Base-by-base conservation (phyloP, 2,329 filamentous ascomycete species). In the Neonectria neomacrospora region DNA sequence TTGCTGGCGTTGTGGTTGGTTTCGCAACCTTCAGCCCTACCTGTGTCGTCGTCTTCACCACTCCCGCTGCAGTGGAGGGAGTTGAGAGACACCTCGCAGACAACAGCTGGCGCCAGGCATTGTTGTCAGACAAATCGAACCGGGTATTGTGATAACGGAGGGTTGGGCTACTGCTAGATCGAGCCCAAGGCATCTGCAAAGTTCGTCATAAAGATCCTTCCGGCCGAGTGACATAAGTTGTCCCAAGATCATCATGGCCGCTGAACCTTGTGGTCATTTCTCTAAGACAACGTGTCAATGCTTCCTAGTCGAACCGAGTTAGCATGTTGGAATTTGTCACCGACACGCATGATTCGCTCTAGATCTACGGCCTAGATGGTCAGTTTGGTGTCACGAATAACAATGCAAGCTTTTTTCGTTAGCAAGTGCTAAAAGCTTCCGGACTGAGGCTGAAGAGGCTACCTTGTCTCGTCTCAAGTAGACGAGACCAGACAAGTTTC, bases 401-500 rank as follows among this genome's bases (percentile, higher is more conserved):
- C 22, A 47, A 47, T 14, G 16, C 16, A 28, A 47, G 7, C 32
- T 18, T n/a, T 30, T 28, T 23, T 26, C 5, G 3, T 14, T 4
- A 47, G n/a, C n/a, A 11, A 30, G 45, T 30, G 22, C 42, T 12
- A 18, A 23, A 16, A 16, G 23, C 22, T 9, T 28, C 44, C 8
- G 16, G 12, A 28, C n/a, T 14, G 28, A 9, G 47, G 5, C 6
- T 14, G 14, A 2, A 39, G 30, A 48, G 32, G 23, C 6, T 20
- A 37, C 42, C 48, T n/a, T 18, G 12, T 22, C 42, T 28, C 6
- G 32, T 30, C 14, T 8, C 22, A 32, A 51, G 51, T 51, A 51
- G 34, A 51, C 23, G 45, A 57, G 22, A 42, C 54, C 20, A 41
- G 26, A 42, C 44, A n/a, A 41, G 54, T 57, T 51, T 57, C 45